These are phyloP conservation scores for Papilionanthe hybrid DNA, from an alignment of 116 monocot genomes.

Conservation along the genomic window DNA sequence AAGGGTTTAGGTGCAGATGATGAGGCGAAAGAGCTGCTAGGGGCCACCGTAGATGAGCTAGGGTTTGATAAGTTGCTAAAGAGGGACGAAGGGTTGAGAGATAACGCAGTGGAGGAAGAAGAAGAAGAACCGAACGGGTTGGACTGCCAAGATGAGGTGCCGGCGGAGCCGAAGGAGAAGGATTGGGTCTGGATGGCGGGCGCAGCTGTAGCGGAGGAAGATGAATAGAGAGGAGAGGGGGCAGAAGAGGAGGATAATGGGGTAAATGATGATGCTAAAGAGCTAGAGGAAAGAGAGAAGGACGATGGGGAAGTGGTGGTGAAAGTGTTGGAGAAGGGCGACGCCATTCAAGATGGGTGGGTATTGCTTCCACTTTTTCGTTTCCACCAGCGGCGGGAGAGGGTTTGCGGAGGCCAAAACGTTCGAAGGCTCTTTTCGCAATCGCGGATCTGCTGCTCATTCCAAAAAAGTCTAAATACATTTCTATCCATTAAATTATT, in stretches of 20 bases:
- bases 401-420: neutral
- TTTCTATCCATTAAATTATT: too few relatives aligned
- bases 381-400: neutral
- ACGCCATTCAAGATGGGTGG: neutral
- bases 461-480: too few relatives aligned
- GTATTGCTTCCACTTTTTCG: neutral
- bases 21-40: neutral
- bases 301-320: neutral
- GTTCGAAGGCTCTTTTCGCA: too few relatives aligned
- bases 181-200: neutral
- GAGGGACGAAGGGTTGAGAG: neutral
- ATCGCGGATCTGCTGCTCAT: too few relatives aligned
- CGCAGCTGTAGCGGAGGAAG: neutral
- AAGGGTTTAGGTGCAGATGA: constrained; percentile 4
- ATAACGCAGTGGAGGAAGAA: neutral
- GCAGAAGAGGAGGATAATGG: neutral
- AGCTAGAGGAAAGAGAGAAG: neutral
- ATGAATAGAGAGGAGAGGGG: neutral
- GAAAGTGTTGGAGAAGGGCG: neutral
- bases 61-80: constrained; percentile 4
- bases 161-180: neutral
- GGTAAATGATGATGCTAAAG: neutral
- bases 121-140: neutral
- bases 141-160: neutral
- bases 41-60: neutral